These are phyloP conservation scores for Russula earlei DNA, from an alignment of 768 basidiomycete genomes.

Conservation along the genomic window DNA sequence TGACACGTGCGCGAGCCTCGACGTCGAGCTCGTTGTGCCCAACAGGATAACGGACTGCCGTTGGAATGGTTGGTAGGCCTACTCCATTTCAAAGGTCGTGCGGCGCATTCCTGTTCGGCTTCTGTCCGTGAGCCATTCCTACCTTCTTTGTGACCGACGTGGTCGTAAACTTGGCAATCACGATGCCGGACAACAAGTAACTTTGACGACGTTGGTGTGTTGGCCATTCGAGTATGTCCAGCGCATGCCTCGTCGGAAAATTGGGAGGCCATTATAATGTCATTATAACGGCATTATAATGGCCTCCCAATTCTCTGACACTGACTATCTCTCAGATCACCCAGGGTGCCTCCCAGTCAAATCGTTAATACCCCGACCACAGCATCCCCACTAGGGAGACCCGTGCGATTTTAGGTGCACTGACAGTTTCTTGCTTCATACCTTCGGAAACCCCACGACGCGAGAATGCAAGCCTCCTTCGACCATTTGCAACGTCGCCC, in stretches of 20 bases:
- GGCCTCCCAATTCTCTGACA: no score
- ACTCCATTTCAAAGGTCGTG: neutral
- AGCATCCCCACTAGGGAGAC: conserved; percentile 26
- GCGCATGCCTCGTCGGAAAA: no score
- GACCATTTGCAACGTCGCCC: conserved; percentile 39
- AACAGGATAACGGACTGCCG: conserved; percentile 20
- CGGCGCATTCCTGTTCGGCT: conserved; percentile 22
- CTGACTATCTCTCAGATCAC: conserved; percentile 23
- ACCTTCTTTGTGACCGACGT: conserved; percentile 28
- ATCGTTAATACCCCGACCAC: conserved; percentile 36
- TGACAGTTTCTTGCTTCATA: conserved; percentile 31
- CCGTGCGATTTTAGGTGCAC: conserved; percentile 41
- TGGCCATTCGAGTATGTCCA: neutral
- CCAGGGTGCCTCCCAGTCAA: conserved; percentile 16
- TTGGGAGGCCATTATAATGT: no score
- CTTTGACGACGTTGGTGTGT: conserved; percentile 29
- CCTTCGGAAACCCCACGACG: conserved; percentile 27
- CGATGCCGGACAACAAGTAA: conserved; percentile 25
- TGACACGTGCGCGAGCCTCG: conserved; percentile 36
- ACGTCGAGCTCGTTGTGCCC: conserved; percentile 26
- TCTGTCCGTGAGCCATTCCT: conserved; percentile 35
- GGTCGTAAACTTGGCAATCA: conserved; percentile 26
- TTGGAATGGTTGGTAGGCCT: conserved; percentile 26
- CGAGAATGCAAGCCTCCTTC: conserved; percentile 37
- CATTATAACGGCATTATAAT: no score